Percentiles rank a stretch among this genome's conserved stretches.
Conservation (phyloP, 352 stramenopile species). For the Globisporangium paddicum region DNA sequence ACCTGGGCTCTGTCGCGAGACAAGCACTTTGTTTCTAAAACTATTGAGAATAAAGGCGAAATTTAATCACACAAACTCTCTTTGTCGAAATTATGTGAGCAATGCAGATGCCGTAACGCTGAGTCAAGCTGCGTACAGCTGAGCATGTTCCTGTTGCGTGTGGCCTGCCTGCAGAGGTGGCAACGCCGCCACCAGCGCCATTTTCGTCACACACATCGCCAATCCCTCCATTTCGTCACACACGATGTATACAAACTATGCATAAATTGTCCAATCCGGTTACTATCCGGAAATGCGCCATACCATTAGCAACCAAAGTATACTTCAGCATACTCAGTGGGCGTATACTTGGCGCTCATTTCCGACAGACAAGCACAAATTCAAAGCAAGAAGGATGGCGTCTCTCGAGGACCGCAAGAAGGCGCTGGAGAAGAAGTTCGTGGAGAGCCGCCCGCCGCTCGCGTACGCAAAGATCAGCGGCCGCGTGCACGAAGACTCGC, state of each 20-base stretch:
- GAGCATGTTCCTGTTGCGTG: background rate
- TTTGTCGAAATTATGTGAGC: too few relatives aligned
- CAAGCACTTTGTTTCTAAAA: conserved; percentile 51
- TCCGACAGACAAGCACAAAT: background rate
- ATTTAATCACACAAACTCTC: conserved; percentile 39
- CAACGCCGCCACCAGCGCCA: background rate
- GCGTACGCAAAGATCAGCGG: conserved; percentile 77
- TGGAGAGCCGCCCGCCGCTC: conserved; percentile 68
- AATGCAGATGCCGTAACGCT: background rate
- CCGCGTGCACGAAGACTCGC: conserved; percentile 46
- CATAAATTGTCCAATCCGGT: background rate
- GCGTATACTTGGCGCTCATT: background rate
- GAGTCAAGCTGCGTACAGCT: background rate
- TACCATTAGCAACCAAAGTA: background rate
- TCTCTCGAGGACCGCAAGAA: conserved; percentile 65
- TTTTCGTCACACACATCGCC: background rate
- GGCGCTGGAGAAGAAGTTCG: conserved; percentile 72
- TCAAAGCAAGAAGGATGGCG: conserved; percentile 13
- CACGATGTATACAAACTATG: too few relatives aligned
- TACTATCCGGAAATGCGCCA: background rate
- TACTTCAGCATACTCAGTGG: background rate
- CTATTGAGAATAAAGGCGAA: conserved; percentile 85
- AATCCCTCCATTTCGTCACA: too few relatives aligned
- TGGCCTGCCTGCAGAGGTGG: background rate
- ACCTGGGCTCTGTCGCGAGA: conserved; percentile 7